These are phyloP conservation scores for Nitzschia sp. DNA, from an alignment of 108 stramenopile species.

Conservation along the genomic window DNA sequence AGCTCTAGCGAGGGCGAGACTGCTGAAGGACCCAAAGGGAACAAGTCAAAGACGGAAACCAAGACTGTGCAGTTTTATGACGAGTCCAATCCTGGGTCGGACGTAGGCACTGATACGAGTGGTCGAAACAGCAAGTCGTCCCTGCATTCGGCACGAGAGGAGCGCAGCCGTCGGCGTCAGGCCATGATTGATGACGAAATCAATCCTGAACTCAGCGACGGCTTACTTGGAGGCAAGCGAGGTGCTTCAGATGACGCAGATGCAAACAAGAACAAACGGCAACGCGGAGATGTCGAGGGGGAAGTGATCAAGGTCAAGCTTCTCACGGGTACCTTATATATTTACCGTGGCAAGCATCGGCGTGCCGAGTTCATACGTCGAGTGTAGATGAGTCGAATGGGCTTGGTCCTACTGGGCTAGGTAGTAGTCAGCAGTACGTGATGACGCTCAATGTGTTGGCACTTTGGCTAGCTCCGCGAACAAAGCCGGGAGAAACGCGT, in stretches of 20 bases:
- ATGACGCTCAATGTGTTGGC: too few species aligned
- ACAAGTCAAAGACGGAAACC: not conserved
- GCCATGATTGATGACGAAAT: slow-evolving; percentile 43
- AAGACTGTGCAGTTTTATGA: not conserved
- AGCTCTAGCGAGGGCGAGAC: slow-evolving; percentile 31
- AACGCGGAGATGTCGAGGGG: slow-evolving; percentile 25
- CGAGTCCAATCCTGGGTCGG: not conserved
- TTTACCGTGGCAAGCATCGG: slow-evolving; percentile 52
- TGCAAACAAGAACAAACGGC: slow-evolving; percentile 10
- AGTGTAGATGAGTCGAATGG: slow-evolving; percentile 23
- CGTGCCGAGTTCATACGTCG: slow-evolving; percentile 61
- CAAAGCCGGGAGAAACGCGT: too few species aligned
- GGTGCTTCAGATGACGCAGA: slow-evolving; percentile 10
- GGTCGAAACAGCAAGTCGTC: not conserved
- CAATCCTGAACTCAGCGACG: not conserved
- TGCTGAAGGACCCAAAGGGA: slow-evolving; percentile 17
- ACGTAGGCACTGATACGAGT: not conserved
- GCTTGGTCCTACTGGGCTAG: not conserved
- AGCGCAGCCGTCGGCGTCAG: slow-evolving; percentile 48
- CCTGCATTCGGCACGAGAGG: slow-evolving; percentile 38
- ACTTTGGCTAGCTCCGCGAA: too few species aligned
- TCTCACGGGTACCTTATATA: slow-evolving; percentile 65
- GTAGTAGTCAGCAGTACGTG: too few species aligned
- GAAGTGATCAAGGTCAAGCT: slow-evolving; percentile 62
- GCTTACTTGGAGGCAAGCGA: slow-evolving; percentile 22